Percentiles rank a stretch among this genome's conserved stretches.
Evolutionary conservation across 2,329 filamentous ascomycete genomes (phyloP).

Genomic region (Nemania abortiva): DNA sequence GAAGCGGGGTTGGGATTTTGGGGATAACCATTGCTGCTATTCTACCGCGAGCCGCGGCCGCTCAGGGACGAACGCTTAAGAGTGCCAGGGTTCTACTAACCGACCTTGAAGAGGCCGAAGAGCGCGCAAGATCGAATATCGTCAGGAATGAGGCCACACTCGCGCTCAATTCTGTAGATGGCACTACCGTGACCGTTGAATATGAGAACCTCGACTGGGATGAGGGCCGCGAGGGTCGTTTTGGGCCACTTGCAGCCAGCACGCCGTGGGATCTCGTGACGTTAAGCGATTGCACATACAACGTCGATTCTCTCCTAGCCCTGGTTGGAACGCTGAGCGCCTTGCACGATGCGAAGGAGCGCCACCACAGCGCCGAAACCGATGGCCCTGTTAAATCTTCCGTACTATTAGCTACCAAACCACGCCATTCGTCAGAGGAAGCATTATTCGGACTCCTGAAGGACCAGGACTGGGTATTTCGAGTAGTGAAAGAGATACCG

Average conservation of each 20-base stretch:
- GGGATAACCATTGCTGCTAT: constrained; percentile 62
- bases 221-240: constrained; percentile 59
- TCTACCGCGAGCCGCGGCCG: constrained; percentile 42
- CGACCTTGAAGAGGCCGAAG: constrained; percentile 66
- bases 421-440: constrained; percentile 65
- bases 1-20: constrained; percentile 68
- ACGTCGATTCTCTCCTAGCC: constrained; percentile 66
- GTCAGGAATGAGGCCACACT: constrained; percentile 34
- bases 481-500: constrained; percentile 57
- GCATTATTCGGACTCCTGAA: constrained; percentile 62
- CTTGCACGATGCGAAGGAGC: constrained; percentile 57
- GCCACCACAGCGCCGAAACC: constrained; percentile 10
- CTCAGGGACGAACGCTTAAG: constrained; percentile 33
- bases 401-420: constrained; percentile 68
- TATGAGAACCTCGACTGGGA: constrained; percentile 72
- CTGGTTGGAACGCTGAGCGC: constrained; percentile 66
- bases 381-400: constrained; percentile 49
- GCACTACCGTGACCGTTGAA: constrained; percentile 47
- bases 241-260: constrained; percentile 57
- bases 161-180: not conserved
- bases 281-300: constrained; percentile 72
- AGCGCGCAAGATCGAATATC: constrained; percentile 63
- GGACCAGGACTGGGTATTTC: constrained; percentile 59
- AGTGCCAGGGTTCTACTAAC: constrained; percentile 61
- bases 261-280: constrained; percentile 65